Conservation (phyloP, 108 stramenopile species). For the Fistulifera pelliculosa region DNA sequence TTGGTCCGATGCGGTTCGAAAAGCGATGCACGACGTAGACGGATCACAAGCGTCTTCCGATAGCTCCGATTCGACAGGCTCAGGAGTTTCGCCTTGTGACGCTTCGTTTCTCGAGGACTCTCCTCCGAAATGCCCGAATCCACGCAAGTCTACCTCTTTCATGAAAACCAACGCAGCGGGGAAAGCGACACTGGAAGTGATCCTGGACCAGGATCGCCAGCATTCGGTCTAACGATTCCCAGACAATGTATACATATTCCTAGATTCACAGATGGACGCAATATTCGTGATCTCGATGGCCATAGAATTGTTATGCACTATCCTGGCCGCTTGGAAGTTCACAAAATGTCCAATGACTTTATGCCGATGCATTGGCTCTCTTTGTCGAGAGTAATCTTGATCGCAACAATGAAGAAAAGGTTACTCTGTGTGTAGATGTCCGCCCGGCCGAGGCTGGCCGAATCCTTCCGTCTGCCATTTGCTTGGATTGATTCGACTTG, state of each 20-base stretch:
- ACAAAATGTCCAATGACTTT: conserved; percentile 22
- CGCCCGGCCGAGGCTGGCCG: conserved; percentile 67
- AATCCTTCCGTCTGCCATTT: conserved; percentile 43
- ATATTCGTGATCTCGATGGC: conserved; percentile 18
- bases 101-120: background rate
- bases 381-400: conserved; percentile 27
- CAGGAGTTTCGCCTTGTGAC: background rate
- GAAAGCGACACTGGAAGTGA: background rate
- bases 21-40: background rate
- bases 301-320: conserved; percentile 35
- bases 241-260: background rate
- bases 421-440: conserved; percentile 55
- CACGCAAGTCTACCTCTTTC: background rate
- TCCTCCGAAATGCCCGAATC: background rate
- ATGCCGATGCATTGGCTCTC: conserved; percentile 54
- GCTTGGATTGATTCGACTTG: conserved; percentile 45
- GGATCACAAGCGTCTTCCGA: background rate
- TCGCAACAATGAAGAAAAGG: conserved; percentile 28
- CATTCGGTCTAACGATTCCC: background rate
- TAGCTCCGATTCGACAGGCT: background rate
- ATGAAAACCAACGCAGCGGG: background rate
- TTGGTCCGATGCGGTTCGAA: background rate
- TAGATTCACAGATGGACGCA: background rate
- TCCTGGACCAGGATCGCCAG: background rate
- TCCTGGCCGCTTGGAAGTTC: conserved; percentile 41